Evolutionary conservation across 2,329 filamentous ascomycete genomes (phyloP), one percentile per base, ranked within the genome.

Genomic region (Metarhizium humberi): DNA sequence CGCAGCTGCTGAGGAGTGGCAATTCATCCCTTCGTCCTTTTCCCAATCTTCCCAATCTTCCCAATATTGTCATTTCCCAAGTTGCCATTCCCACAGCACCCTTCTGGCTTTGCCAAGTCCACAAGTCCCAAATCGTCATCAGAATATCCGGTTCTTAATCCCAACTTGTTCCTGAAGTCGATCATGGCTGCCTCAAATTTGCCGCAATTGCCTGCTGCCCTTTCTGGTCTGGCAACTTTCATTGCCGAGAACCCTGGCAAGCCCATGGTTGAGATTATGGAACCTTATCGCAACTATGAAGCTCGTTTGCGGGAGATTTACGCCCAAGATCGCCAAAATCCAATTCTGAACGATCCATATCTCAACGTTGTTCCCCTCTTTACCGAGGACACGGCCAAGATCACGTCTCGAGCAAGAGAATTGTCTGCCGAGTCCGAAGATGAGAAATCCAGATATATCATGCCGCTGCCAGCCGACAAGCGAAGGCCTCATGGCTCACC

Each of bases 341-440:
- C 80, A 6, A 70, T 75, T 20, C 72, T 87, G 18, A 67, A 79
- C 38, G 77, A 86, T 59, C 75, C 75, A 6, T 69, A 78, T 56
- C 70, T 87, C 65, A 89, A 88, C 61, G 72, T 87, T 29, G 71
- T 88, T 7, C 85, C 87, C 1, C 70, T 90, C 34, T 90, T 88
- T 67, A 77, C 74, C 52, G 69, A 78, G 16, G 71, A 78, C 56
- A 82, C 84, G 53, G 62, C 74, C 3, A 66, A 77, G 48, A 75
- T 90, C 66, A 85, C 76, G 57, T 78, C 84, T 52, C 79, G 83
- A 49, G 84, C 85, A 53, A 80, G 87, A 55, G 67, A 85, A 57
- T 69, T 85, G 1, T 74, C 72, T 1, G 57, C 67, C 2, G 87
- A 90, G 68, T 75, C 79, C 1, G 71, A 78, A 16, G 75, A 80